Base-by-base conservation (phyloP, 176 grass and related monocot genomes). In the Oryza longistaminata region DNA sequence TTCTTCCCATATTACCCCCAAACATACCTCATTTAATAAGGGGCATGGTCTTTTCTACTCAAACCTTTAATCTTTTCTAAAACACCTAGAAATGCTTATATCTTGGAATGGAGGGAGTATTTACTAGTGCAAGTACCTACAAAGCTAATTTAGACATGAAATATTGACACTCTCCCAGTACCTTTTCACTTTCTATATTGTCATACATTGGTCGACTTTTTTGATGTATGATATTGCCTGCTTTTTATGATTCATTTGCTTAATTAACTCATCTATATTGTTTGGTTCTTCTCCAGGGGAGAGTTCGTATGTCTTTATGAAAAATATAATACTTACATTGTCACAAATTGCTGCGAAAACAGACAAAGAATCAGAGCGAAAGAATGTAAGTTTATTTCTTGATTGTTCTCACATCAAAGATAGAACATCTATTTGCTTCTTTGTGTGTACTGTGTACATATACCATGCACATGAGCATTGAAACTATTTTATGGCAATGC, bases 311-410 rank as follows among this genome's bases (percentile, higher is more conserved):
- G 27, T 83, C 52, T 92, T 92, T 86, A 98, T 93, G 93, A 98
- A 95, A 90, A 87, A 95, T 8, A 85, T 95, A 75, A 65, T 95
- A 71, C 87, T 98, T 88, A 92, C 87, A 72, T 79, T 98, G 52
- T 80, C 96, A 45, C 76, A 85, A 27, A 75, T 71, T 37, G 74
- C 78, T 25, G 62, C 52, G 22, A 88, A 81, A 87, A 60, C 87
- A 66, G 79, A 93, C 62, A 90, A 85, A 84, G 87, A 90, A 66
- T 58, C 85, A 52, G 66, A 80, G 16, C 21, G 72, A 43, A 90
- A 74, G 39, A 86, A 80, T 87, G 96, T 98, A 88, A 98, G 93
- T 85, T 80, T 72, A 73, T 75, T 44, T 85, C 5, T 76, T 52
- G 42, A 85, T 89, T 53, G 29, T 29, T 75, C 33, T 85, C 27